These are phyloP conservation scores for Myxozyma mucilagina DNA, from an alignment of 805 yeast species.

Conservation along the genomic window DNA sequence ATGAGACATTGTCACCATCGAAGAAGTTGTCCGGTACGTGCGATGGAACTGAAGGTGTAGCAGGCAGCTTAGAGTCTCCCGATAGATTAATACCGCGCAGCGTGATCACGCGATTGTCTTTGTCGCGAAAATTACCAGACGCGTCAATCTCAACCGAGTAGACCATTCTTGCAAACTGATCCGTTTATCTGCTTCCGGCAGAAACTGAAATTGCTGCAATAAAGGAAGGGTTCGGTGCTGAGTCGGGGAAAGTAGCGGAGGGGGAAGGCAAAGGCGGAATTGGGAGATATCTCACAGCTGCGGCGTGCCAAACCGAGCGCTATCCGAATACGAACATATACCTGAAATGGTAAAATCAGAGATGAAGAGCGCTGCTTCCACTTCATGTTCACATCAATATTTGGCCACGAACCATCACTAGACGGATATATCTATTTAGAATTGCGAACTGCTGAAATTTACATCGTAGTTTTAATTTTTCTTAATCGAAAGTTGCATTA, in stretches of 20 bases:
- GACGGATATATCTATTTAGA: too few relatives aligned
- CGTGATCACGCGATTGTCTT: constrained; percentile 57
- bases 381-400: too few relatives aligned
- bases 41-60: constrained; percentile 50
- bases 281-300: too few relatives aligned
- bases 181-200: not conserved
- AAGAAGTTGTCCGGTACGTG: constrained; percentile 51
- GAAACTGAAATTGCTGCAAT: too few relatives aligned
- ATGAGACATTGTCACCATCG: constrained; percentile 74
- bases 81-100: constrained; percentile 83
- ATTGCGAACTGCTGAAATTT: not conserved
- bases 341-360: too few relatives aligned
- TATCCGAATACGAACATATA: too few relatives aligned
- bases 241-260: too few relatives aligned
- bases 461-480: not conserved
- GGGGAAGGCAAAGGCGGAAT: too few relatives aligned
- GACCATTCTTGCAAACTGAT: constrained; percentile 8
- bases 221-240: too few relatives aligned
- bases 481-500: constrained; percentile 6
- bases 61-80: constrained; percentile 70
- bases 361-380: too few relatives aligned
- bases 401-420: too few relatives aligned
- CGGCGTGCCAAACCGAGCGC: too few relatives aligned
- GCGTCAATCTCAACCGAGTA: constrained; percentile 23
- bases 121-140: constrained; percentile 50